These are phyloP conservation scores for Alternaria sp. DNA, from an alignment of 2,329 filamentous ascomycete genomes.

Conservation along the genomic window DNA sequence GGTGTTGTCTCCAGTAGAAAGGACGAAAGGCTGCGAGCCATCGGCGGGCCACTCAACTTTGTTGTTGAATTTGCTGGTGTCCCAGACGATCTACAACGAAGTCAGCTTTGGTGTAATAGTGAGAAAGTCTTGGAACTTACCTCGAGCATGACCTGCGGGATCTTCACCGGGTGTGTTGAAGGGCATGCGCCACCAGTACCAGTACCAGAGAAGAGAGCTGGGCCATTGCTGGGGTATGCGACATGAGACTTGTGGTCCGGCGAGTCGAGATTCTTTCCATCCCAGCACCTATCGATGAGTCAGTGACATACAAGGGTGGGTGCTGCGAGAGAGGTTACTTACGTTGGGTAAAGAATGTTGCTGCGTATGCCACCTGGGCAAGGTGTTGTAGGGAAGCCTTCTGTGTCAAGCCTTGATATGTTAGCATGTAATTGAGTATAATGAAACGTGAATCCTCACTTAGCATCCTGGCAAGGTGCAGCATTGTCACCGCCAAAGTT, in stretches of 20 bases:
- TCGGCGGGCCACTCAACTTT: constrained; percentile 44
- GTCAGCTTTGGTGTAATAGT: not conserved
- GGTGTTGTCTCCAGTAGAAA: constrained; percentile 36
- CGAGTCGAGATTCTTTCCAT: constrained; percentile 59
- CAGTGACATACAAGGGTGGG: not conserved
- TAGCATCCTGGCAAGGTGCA: constrained; percentile 40
- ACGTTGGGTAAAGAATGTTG: constrained; percentile 42
- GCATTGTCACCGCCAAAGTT: constrained; percentile 57
- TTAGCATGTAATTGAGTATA: not conserved
- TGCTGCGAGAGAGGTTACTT: not conserved
- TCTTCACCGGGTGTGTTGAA: constrained; percentile 55
- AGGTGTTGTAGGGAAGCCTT: constrained; percentile 26
- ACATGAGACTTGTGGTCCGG: constrained; percentile 62
- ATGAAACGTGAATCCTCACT: not conserved
- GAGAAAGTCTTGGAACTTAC: constrained; percentile 16
- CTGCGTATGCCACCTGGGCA: constrained; percentile 43
- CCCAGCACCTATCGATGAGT: constrained; percentile 58
- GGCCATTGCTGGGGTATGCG: constrained; percentile 51
- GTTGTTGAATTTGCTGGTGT: constrained; percentile 51
- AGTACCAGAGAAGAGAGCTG: constrained; percentile 32
- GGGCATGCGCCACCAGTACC: constrained; percentile 51
- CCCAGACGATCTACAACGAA: constrained; percentile 50
- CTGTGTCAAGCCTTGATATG: constrained; percentile 6
- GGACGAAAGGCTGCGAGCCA: constrained; percentile 39
- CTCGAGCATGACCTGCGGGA: constrained; percentile 59